Conservation (phyloP, 129 eudicot species). For the Erigeron canadensis region DNA sequence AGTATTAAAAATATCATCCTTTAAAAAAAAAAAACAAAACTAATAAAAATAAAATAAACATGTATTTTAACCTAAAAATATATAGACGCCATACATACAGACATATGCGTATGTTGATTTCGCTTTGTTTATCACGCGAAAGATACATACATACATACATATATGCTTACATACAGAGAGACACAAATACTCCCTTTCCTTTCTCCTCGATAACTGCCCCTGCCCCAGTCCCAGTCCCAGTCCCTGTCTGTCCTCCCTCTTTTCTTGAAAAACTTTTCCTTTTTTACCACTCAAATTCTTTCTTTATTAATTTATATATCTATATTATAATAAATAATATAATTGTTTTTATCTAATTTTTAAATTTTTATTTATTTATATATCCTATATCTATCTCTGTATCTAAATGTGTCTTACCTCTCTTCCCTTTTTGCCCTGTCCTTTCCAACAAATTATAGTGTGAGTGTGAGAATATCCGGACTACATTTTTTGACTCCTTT, state of each 20-base stretch:
- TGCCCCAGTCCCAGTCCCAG: slow-evolving; percentile 26
- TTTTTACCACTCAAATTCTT: slow-evolving; percentile 17
- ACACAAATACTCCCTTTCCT: slow-evolving; percentile 27
- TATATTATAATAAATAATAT: slow-evolving; percentile 10
- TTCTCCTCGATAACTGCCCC: neutral
- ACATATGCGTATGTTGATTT: neutral
- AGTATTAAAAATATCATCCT: no score
- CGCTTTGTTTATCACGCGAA: slow-evolving; percentile 22
- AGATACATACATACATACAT: neutral
- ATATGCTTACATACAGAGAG: no score
- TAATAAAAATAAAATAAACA: no score
- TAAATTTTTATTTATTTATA: neutral
- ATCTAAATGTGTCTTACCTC: slow-evolving; percentile 11
- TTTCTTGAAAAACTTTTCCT: slow-evolving; percentile 29
- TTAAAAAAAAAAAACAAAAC: no score
- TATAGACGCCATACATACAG: no score
- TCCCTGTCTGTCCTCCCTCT: slow-evolving; percentile 37
- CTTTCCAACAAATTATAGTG: slow-evolving; percentile 23
- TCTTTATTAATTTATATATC: neutral
- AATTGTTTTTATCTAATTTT: neutral
- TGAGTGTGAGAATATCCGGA: slow-evolving; percentile 23
- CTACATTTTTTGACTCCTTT: slow-evolving; percentile 36
- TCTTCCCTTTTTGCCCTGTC: slow-evolving; percentile 31
- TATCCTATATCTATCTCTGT: slow-evolving; percentile 9
- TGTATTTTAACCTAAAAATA: no score